A percentile compares a stretch with the other conserved stretches of the same genome.
Conservation (phyloP, 345 rosid species). For the Pistacia integerrima region DNA sequence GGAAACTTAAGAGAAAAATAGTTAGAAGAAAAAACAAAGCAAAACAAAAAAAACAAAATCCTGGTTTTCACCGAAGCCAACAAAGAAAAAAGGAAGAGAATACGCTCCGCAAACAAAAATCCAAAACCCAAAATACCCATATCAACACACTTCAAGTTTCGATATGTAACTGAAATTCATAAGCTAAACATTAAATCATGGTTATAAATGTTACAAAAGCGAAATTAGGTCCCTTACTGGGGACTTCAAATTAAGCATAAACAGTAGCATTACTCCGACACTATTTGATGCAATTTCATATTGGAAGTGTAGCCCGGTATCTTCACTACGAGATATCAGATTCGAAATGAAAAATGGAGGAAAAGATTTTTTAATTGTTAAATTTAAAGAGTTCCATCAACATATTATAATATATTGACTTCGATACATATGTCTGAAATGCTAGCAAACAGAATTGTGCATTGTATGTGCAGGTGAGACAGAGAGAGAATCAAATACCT, state of each 20-base stretch:
- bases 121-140: neutral
- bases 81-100: neutral
- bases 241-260: neutral
- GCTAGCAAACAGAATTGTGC: neutral
- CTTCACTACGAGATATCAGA: neutral
- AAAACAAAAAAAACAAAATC: neutral
- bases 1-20: neutral
- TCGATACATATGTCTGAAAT: no score
- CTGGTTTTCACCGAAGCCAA: neutral
- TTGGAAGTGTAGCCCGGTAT: neutral
- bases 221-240: neutral
- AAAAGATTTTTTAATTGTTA: neutral
- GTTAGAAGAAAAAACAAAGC: no score
- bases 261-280: neutral
- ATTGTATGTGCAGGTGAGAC: neutral
- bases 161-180: neutral
- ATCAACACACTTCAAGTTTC: no score
- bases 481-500: constrained; percentile 48
- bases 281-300: neutral
- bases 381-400: constrained; percentile 1
- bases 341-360: neutral
- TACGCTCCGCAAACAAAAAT: neutral
- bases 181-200: neutral
- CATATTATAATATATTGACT: neutral
- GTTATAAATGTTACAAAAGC: neutral